Base-by-base conservation (phyloP, 2,329 filamentous ascomycete species). In the Orbilia oligospora region DNA sequence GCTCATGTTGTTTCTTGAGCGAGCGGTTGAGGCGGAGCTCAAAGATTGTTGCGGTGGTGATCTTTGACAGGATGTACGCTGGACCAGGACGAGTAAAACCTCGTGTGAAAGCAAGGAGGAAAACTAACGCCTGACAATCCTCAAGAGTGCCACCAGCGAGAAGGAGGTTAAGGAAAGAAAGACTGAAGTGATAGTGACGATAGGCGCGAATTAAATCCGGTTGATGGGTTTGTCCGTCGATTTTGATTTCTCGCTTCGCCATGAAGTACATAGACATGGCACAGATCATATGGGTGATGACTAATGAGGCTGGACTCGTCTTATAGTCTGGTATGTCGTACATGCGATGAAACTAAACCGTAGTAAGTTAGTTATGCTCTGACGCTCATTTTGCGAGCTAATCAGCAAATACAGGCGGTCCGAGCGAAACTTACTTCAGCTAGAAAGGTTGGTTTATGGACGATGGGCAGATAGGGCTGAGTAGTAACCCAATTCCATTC, bases 81-180 rank as follows among this genome's bases (percentile, higher is more conserved):
- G 91, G 90, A 12, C 92, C 92, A 0, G 93, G 92, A 81, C 94
- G 93, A 33, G 92, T 92, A 75, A 96, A 94, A 64, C 90, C 90
- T 76, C 93, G 90, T 3, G 93, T 88, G 83, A 95, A 92, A 2
- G 89, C 85, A 75, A 90, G 90, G 18, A 97, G 89, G 84, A 96
- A 85, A 10, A 90, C 87, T 81, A 96, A 84, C 2, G 92, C 93
- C 83, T 96, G 92, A 6, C 94, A 87, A 65, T 92, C 89, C 55
- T 89, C 86, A 14, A 94, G 84, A 0, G 89, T 89, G 71, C 88
- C 88, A 18, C 89, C 89, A 5, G 86, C 86, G 14, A 89, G 84
- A 3, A 97, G 85, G 58, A 92, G 86, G 79, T 89, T 91, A 80
- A 92, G 90, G 83, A 91, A 90, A 82, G 89, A 89, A 53, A 94